Percentiles rank a stretch among this genome's conserved stretches.
These are phyloP conservation scores for Globisporangium alternatum DNA, from an alignment of 352 stramenopile species.

Conservation along the genomic window DNA sequence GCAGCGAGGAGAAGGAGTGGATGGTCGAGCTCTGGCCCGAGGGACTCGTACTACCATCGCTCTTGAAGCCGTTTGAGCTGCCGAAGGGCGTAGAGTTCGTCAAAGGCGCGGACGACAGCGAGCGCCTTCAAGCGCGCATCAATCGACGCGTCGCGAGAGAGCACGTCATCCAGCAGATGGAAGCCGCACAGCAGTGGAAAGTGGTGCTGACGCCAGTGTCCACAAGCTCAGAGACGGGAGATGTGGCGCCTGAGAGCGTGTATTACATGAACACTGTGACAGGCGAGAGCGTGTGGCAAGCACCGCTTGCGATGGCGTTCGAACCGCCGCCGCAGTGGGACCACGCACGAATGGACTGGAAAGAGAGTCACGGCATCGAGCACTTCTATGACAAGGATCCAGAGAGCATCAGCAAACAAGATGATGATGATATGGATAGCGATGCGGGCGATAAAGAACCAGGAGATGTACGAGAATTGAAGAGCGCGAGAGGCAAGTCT, in stretches of 20 bases:
- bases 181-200: slow-evolving; percentile 51
- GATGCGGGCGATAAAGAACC: neutral
- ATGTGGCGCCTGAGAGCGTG: slow-evolving; percentile 20
- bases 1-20: slow-evolving; percentile 61
- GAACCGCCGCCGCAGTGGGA: slow-evolving; percentile 60
- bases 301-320: slow-evolving; percentile 52
- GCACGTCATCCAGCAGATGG: slow-evolving; percentile 35
- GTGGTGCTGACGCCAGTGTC: slow-evolving; percentile 27
- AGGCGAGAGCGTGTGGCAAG: slow-evolving; percentile 53
- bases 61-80: slow-evolving; percentile 40
- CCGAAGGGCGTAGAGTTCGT: slow-evolving; percentile 15
- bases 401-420: neutral
- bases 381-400: slow-evolving; percentile 34
- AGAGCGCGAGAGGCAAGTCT: slow-evolving; percentile 1
- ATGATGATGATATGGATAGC: slow-evolving; percentile 9
- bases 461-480: neutral
- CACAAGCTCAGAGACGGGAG: slow-evolving; percentile 10
- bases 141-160: slow-evolving; percentile 36
- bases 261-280: slow-evolving; percentile 65
- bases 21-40: slow-evolving; percentile 62
- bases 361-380: slow-evolving; percentile 40
- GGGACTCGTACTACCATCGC: slow-evolving; percentile 47
- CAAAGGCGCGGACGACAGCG: slow-evolving; percentile 22
- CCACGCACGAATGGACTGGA: slow-evolving; percentile 52
- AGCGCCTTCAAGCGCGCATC: slow-evolving; percentile 38